These are phyloP conservation scores for Amauroascus niger DNA, from an alignment of 2,329 filamentous ascomycete species.

Conservation along the genomic window DNA sequence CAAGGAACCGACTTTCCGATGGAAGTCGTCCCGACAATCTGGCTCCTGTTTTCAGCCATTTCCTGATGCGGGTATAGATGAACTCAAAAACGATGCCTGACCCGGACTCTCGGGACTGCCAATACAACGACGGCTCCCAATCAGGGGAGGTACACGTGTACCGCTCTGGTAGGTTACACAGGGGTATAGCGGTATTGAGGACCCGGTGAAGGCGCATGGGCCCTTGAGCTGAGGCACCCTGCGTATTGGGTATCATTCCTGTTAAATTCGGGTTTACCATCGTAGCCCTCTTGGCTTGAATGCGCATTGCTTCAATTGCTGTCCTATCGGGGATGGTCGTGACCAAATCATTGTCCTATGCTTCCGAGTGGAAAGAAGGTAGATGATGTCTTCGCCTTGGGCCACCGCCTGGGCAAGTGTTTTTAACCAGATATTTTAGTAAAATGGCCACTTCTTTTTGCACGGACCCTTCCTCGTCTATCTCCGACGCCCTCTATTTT, in stretches of 20 bases:
- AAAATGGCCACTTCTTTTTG: background rate
- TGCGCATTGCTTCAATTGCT: background rate
- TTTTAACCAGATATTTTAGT: background rate
- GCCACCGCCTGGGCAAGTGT: too few relatives aligned
- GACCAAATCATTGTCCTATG: too few relatives aligned
- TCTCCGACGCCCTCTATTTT: conserved; percentile 27
- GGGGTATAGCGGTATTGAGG: background rate
- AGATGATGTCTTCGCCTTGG: too few relatives aligned
- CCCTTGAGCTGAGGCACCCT: background rate
- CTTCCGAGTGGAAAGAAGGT: too few relatives aligned
- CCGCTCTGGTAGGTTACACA: conserved; percentile 9
- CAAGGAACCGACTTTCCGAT: conserved; percentile 1
- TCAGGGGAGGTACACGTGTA: conserved; percentile 7
- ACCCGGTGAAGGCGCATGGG: background rate
- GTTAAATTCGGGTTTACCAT: background rate
- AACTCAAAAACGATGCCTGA: conserved; percentile 4
- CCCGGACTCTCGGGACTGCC: conserved; percentile 2
- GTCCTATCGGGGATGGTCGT: conserved; percentile 4
- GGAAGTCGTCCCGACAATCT: conserved; percentile 1
- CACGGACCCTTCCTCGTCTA: conserved; percentile 16
- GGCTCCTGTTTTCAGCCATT: conserved; percentile 2
- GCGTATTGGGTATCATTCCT: background rate
- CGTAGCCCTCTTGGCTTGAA: background rate
- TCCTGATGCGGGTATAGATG: conserved; percentile 2
- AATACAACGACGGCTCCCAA: background rate